Conservation (phyloP, 768 basidiomycete species). For the Holtermannia corniformis region DNA sequence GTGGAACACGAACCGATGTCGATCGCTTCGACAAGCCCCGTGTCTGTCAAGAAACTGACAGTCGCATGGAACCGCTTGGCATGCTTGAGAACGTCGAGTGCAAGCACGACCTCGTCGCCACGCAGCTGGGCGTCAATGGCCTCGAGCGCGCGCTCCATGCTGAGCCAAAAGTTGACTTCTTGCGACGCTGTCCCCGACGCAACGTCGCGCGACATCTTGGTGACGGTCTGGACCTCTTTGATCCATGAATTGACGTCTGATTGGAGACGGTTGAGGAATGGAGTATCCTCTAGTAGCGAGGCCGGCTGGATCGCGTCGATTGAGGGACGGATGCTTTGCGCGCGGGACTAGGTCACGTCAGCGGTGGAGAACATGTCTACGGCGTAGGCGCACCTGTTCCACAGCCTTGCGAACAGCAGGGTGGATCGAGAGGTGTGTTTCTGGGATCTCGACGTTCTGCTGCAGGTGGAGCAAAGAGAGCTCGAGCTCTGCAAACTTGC, state of each 20-base stretch:
- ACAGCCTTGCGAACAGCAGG: slow-evolving; percentile 80
- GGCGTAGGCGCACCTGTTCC: slow-evolving; percentile 50
- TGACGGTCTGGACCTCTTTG: slow-evolving; percentile 92
- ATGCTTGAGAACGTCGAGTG: slow-evolving; percentile 72
- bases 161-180: slow-evolving; percentile 98
- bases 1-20: slow-evolving; percentile 56
- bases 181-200: slow-evolving; percentile 91
- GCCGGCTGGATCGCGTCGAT: slow-evolving; percentile 68
- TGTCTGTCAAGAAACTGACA: slow-evolving; percentile 95
- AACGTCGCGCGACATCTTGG: slow-evolving; percentile 89
- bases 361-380: neutral
- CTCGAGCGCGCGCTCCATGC: slow-evolving; percentile 84
- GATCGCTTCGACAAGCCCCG: slow-evolving; percentile 86
- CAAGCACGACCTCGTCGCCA: slow-evolving; percentile 71
- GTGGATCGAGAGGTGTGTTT: slow-evolving; percentile 86
- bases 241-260: slow-evolving; percentile 95
- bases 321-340: slow-evolving; percentile 42
- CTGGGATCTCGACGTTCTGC: slow-evolving; percentile 98
- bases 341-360: neutral
- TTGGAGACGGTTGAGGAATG: slow-evolving; percentile 88
- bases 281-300: slow-evolving; percentile 69
- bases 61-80: slow-evolving; percentile 96
- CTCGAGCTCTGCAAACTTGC: slow-evolving; percentile 97
- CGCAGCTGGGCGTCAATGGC: slow-evolving; percentile 83
- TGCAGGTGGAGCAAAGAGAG: slow-evolving; percentile 86